Conservation (phyloP, 2,329 filamentous ascomycete genomes). For the Aspergillus arachidicola region DNA sequence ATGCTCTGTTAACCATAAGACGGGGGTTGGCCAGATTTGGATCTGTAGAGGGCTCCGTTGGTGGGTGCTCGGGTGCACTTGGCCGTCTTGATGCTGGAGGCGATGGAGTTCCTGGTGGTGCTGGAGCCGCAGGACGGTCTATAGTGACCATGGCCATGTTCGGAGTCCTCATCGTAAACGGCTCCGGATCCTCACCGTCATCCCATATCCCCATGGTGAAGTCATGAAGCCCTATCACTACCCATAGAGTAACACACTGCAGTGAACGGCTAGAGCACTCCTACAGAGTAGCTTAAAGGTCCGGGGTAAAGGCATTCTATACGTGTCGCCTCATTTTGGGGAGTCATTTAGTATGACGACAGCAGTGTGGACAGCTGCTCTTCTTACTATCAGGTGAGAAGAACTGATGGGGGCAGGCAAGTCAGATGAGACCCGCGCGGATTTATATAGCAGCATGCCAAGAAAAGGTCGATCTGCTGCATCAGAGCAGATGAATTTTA, state of each 20-base stretch:
- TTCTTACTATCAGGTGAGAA: conserved; percentile 13
- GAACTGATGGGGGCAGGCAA: not conserved
- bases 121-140: conserved; percentile 9
- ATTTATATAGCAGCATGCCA: not conserved
- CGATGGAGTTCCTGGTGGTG: not conserved
- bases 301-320: not conserved
- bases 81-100: conserved; percentile 6
- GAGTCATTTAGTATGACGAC: not conserved
- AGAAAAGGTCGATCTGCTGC: conserved; percentile 6
- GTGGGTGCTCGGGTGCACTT: not conserved
- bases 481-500: conserved; percentile 42
- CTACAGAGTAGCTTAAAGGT: not conserved
- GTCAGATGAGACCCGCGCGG: conserved; percentile 11
- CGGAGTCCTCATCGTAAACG: not conserved
- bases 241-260: not conserved
- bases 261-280: not conserved
- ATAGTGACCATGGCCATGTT: conserved; percentile 16
- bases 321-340: not conserved
- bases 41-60: conserved; percentile 23
- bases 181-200: not conserved
- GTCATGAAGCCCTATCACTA: not conserved
- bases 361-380: conserved; percentile 7
- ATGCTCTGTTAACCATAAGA: conserved; percentile 42
- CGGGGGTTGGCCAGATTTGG: conserved; percentile 42
- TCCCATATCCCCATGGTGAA: conserved; percentile 11